Evolutionary conservation across 2,329 filamentous ascomycete genomes (phyloP).

Genomic region (Teratosphaeria pseudoeucalypti): DNA sequence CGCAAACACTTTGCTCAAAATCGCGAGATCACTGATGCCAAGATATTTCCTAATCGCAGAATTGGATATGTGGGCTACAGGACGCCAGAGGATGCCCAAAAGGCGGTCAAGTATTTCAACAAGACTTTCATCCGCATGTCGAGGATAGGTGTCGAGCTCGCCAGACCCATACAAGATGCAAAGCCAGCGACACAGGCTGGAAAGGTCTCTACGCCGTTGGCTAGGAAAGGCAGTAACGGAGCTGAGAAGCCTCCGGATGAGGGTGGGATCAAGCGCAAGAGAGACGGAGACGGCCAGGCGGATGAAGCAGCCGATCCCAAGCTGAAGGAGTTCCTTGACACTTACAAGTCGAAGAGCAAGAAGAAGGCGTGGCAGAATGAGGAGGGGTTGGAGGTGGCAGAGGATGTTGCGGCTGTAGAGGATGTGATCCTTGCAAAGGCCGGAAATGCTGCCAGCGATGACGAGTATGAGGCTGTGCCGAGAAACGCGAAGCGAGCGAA

Average conservation of each 20-base stretch:
- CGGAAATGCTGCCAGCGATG: constrained; percentile 41
- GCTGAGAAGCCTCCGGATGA: constrained; percentile 8
- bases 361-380: constrained; percentile 46
- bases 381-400: constrained; percentile 14
- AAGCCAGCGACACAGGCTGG: constrained; percentile 1
- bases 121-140: constrained; percentile 93
- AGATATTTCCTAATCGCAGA: constrained; percentile 76
- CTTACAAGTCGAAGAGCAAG: constrained; percentile 57
- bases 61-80: constrained; percentile 96
- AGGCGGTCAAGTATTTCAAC: constrained; percentile 91
- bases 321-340: constrained; percentile 72
- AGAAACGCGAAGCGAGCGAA: constrained; percentile 32
- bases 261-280: constrained; percentile 46
- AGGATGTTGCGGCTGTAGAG: constrained; percentile 1
- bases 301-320: constrained; percentile 54
- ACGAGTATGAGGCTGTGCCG: constrained; percentile 56
- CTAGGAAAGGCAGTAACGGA: not conserved
- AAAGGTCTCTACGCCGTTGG: constrained; percentile 5
- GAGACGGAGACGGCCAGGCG: constrained; percentile 46
- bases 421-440: not conserved
- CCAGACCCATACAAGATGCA: constrained; percentile 56
- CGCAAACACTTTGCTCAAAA: constrained; percentile 73
- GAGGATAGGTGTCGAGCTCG: constrained; percentile 80
- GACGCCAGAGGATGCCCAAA: constrained; percentile 64
- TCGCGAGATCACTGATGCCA: constrained; percentile 75